Evolutionary conservation across 2,329 filamentous ascomycete species (phyloP).

Genomic region (Sordariomycetes sp.): DNA sequence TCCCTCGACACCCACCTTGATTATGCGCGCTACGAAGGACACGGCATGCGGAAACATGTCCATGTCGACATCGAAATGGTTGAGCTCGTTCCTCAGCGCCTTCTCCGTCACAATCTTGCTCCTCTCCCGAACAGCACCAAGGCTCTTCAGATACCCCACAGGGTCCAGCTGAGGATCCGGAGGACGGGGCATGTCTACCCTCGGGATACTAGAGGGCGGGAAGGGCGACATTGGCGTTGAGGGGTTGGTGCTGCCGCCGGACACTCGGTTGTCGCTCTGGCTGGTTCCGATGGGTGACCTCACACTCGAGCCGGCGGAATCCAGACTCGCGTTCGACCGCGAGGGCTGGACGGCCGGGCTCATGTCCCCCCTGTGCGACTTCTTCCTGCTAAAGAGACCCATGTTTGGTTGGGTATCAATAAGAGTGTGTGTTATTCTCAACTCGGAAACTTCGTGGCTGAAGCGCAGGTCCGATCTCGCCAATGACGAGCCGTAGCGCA

Average conservation of each 20-base stretch:
- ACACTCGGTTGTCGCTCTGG: conserved; percentile 35
- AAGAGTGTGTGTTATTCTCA: neutral
- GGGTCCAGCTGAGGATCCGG: conserved; percentile 85
- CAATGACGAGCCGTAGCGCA: neutral
- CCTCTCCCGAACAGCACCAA: conserved; percentile 77
- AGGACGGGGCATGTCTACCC: conserved; percentile 70
- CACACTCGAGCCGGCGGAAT: conserved; percentile 38
- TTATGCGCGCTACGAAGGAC: conserved; percentile 80
- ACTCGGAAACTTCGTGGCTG: neutral
- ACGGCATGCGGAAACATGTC: conserved; percentile 75
- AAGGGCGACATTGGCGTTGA: conserved; percentile 40
- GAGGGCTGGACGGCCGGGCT: conserved; percentile 28
- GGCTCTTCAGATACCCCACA: conserved; percentile 80
- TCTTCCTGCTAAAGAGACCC: conserved; percentile 10
- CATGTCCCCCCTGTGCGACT: conserved; percentile 1
- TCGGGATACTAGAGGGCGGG: conserved; percentile 48
- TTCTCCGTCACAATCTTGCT: conserved; percentile 64
- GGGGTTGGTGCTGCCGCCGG: conserved; percentile 35
- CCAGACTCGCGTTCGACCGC: conserved; percentile 38
- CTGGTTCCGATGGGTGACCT: conserved; percentile 24
- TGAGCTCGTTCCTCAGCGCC: conserved; percentile 65
- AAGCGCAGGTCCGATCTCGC: neutral
- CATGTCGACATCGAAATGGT: conserved; percentile 85
- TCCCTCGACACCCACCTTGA: conserved; percentile 58
- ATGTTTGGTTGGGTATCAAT: conserved; percentile 3